Conservation (phyloP, 2,329 filamentous ascomycete species). For the Alternaria rosae region DNA sequence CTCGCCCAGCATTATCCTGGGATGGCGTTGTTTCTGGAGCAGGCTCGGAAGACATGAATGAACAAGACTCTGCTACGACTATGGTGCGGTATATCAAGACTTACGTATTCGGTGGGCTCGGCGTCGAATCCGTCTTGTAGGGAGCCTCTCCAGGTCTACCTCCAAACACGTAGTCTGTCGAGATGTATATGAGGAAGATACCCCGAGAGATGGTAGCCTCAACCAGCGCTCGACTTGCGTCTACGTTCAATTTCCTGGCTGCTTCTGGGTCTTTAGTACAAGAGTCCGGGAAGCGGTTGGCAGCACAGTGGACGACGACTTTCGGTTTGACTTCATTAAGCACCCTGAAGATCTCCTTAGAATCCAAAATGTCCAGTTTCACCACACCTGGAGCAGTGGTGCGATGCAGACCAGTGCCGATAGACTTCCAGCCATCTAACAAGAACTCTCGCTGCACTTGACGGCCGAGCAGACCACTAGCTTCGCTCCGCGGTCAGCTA, state of each 20-base stretch:
- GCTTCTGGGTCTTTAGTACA: conserved; percentile 81
- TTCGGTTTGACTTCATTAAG: conserved; percentile 67
- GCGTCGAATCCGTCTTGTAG: conserved; percentile 70
- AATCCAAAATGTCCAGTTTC: conserved; percentile 61
- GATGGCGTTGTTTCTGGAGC: neutral
- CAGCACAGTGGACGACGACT: conserved; percentile 88
- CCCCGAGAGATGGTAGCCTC: conserved; percentile 67
- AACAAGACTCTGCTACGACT: neutral
- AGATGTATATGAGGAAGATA: conserved; percentile 77
- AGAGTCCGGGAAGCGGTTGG: conserved; percentile 86
- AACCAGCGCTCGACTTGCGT: conserved; percentile 72
- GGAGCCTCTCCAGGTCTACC: conserved; percentile 81
- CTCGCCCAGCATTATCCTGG: neutral
- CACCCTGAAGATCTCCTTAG: conserved; percentile 54
- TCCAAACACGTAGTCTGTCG: conserved; percentile 82
- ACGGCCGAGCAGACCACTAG: conserved; percentile 82
- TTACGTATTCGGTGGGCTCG: conserved; percentile 74
- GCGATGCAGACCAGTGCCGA: conserved; percentile 68
- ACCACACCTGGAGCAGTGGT: conserved; percentile 72
- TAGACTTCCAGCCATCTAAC: conserved; percentile 63
- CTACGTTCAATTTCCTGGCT: conserved; percentile 76
- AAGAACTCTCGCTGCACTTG: conserved; percentile 78
- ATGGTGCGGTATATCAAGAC: neutral
- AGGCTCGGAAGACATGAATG: neutral
- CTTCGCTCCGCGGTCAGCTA: conserved; percentile 31